Conservation (phyloP, 176 grass and related monocot species). For the Hordeum marinum region DNA sequence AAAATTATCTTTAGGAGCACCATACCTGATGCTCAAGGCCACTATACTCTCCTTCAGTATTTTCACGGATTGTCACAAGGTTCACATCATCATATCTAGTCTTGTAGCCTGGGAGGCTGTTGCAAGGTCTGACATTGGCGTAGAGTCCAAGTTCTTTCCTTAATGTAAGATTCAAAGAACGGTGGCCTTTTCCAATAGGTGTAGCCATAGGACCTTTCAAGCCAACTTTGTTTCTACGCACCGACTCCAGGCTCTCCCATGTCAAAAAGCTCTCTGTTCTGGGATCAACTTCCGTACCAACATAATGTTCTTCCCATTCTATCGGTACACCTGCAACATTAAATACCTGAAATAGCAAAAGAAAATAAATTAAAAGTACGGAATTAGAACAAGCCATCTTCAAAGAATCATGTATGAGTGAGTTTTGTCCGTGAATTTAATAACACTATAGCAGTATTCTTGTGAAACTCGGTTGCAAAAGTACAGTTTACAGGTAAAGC, state of each 20-base stretch:
- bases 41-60: slow-evolving; percentile 97
- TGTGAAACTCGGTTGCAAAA: neutral
- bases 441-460: neutral
- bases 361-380: neutral
- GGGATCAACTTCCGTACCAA: slow-evolving; percentile 83
- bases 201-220: slow-evolving; percentile 99
- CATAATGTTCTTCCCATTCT: slow-evolving; percentile 96
- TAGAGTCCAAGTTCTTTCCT: slow-evolving; percentile 94
- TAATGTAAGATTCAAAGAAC: slow-evolving; percentile 91
- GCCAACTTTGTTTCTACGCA: slow-evolving; percentile 86
- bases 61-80: slow-evolving; percentile 97
- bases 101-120: slow-evolving; percentile 89
- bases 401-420: neutral
- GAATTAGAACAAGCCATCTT: neutral
- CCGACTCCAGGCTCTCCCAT: slow-evolving; percentile 91
- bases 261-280: slow-evolving; percentile 97
- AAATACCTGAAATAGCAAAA: slow-evolving; percentile 65
- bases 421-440: slow-evolving; percentile 10
- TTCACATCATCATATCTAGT: slow-evolving; percentile 94
- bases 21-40: slow-evolving; percentile 96
- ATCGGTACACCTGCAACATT: slow-evolving; percentile 77
- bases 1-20: slow-evolving; percentile 4
- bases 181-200: slow-evolving; percentile 96
- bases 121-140: slow-evolving; percentile 94
- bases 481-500: neutral